Base-by-base conservation (phyloP, 2,329 filamentous ascomycete genomes). In the Dactylellina leptospora region DNA sequence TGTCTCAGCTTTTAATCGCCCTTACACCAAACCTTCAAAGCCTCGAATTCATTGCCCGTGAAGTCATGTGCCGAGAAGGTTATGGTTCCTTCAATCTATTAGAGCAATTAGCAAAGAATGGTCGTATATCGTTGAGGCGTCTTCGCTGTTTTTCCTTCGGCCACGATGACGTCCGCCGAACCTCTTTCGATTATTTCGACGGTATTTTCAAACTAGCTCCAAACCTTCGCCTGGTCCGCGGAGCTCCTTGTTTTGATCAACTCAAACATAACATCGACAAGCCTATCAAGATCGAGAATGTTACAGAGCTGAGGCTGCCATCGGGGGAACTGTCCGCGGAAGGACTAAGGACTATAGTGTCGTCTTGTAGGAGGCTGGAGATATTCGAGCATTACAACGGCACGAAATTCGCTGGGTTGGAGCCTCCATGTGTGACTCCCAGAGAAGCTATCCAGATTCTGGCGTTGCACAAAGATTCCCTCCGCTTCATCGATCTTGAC, bases 1-100 rank as follows among this genome's bases (percentile, higher is more conserved):
- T 68, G 20, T 25, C 36, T 4, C 62, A 68, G 18, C 54, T 68
- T 25, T 10, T 36, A 4, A 68, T 68, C 27, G 53, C 62, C 42
- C 53, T 47, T 18, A 38, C 47, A 5, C 54, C 53, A 13, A 68
- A 68, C 10, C 36, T 68, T 27, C 45, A n/a, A 6, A 23, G 2
- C 6, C 62, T 68, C 27, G 4, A 59, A 3, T 25, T 68, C 36
- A 30, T 6, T 2, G 59, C 27, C 0, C 18, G 2, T 11, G 30
- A 54, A 13, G 20, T 44, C 25, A 60, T 47, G 25, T 30, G n/a
- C n/a, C 45, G 30, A 10, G 20, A 36, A 20, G 33, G 42, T 6
- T 30, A 45, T 11, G 62, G 47, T 1, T 16, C 45, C 4, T 60
- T 68, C 33, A 59, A 20, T 0, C 25, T 68, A n/a, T 42, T 68